Evolutionary conservation across 2,329 filamentous ascomycete genomes (phyloP), one percentile per base, ranked within the genome.

Genomic region (Hypoxylon sp.): DNA sequence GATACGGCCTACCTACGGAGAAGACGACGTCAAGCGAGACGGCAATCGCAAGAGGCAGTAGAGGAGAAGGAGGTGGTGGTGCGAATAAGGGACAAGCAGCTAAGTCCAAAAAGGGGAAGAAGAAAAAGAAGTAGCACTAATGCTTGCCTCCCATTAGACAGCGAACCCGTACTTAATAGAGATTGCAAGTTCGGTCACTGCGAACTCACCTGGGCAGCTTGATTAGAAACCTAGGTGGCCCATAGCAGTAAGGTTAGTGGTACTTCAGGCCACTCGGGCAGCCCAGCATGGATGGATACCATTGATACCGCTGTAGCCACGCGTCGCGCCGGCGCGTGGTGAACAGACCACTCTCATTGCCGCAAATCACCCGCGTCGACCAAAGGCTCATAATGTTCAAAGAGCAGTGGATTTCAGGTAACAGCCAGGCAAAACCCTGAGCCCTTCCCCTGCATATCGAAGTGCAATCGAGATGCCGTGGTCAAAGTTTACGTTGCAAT

Each of bases 1-100:
- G 86, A 61, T 96, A 86, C 77, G 82, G 85, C 2, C 75, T 58
- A 71, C 75, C 59, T 11, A 44, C 61, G 24, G 70, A 70, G 70
- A 80, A 69, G 63, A 64, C 70, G 52, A 60, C 53, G 20, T 40
- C 64, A 16, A 57, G 55, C 30, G 63, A 68, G 42, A 61, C 60
- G 18, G 55, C 50, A 16, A 42, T 40, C 12, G 40, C 52, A 64
- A 16, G 71, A 33, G n/a, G 22, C 16, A 36, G 30, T 32, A 44
- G 18, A 24, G 30, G 55, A 14, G 18, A 5, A 33, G 12, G 28
- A 11, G 40, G 30, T 5, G 16, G 42, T 22, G 14, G 11, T 28
- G 42, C 30, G 4, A 38, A 44, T 20, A 63, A 56, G 16, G 58
- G 46, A 12, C 36, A 49, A 14, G 8, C n/a, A 60, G 73, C 72